Percentiles rank a stretch among this genome's conserved stretches.
phyloP scores from a whole-genome alignment of 495 filamentous ascomycete species.

The Neurospora sp. region DNA sequence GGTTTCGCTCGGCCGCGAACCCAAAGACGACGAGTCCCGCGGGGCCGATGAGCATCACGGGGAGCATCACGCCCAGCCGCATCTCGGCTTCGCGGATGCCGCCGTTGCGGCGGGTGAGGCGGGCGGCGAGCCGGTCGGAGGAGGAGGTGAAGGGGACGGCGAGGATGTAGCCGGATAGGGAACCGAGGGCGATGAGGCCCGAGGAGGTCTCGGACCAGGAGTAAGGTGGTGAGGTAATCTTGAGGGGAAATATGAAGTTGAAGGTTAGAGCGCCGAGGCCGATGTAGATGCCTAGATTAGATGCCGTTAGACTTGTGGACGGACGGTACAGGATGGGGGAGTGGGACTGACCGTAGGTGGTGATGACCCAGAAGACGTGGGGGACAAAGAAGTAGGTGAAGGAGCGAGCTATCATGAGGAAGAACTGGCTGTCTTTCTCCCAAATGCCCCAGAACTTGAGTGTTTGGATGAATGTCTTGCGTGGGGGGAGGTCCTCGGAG shows the following conservation, averaged over 20 bases:
- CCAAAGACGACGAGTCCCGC: slow-evolving; percentile 47
- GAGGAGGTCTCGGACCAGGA: slow-evolving; percentile 47
- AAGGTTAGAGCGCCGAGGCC: slow-evolving; percentile 48
- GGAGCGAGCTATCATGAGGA: slow-evolving; percentile 42
- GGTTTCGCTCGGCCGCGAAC: slow-evolving; percentile 38
- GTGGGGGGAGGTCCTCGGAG: slow-evolving; percentile 17
- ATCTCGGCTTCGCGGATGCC: slow-evolving; percentile 53
- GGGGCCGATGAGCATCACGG: slow-evolving; percentile 44
- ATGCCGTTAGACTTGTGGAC: slow-evolving; percentile 1
- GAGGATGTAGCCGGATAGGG: slow-evolving; percentile 40
- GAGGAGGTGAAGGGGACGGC: slow-evolving; percentile 47
- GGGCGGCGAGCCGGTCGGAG: slow-evolving; percentile 46
- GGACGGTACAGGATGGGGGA: background rate
- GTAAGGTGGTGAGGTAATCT: slow-evolving; percentile 46
- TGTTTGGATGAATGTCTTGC: slow-evolving; percentile 37
- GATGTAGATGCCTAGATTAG: slow-evolving; percentile 42
- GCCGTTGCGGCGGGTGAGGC: slow-evolving; percentile 43
- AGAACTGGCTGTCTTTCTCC: slow-evolving; percentile 43
- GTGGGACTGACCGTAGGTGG: slow-evolving; percentile 37
- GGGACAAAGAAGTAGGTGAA: slow-evolving; percentile 51
- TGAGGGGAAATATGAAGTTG: slow-evolving; percentile 50
- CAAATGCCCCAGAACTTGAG: slow-evolving; percentile 40
- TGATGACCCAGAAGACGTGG: slow-evolving; percentile 50
- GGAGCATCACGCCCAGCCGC: slow-evolving; percentile 47
- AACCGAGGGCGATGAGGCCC: slow-evolving; percentile 46